Base-by-base conservation (phyloP, 75 land plant species). In the Gnetum montanum region DNA sequence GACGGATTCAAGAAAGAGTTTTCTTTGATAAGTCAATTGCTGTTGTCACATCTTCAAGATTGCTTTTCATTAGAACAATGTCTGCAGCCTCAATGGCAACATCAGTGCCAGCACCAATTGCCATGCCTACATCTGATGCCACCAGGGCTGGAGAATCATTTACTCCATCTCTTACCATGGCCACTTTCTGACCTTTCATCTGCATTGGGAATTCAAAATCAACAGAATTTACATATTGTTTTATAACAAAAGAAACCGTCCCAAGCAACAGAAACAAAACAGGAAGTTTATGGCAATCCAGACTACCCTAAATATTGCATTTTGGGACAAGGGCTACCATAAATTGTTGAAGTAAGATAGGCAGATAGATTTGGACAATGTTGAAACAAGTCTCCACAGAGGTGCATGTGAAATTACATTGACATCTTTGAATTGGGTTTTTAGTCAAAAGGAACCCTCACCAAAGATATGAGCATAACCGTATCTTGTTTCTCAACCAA, bases 81-180 rank as follows among this genome's bases (percentile, higher is more conserved):
- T 91, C 97, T 25, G 97, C 97, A 8, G 97, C 94, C 59, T 91
- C 97, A 15, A 91, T 81, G n/a, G 97, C 97, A 27, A 91, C 70
- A 59, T 91, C 87, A 16, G 97, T 91, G 33, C 97, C 97, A 28
- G 97, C 94, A n/a, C 97, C 97, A 54, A 91, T 91, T 8, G 97
- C 97, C 71, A 88, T 83, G 40, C 97, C 97, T 5, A 91, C 83
- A 64, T 91, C 85, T 31, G 97, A 85, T 4, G 97, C 93, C 6
- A 70, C 94, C 7, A 91, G 83, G 1, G 97, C 97, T 8, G 89
- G 94, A 25, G 97, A 91, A 60, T 91, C 97, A 48, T 91, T 87
- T 31, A 91, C 84, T 6, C 94, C 97, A 57, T 90, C 96, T 12
- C 96, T 92, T 2, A 90, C 93, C 96, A 90, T 90, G 3, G 96